These are phyloP conservation scores for Cladorrhinum samala DNA, from an alignment of 495 filamentous ascomycete species.

Conservation along the genomic window DNA sequence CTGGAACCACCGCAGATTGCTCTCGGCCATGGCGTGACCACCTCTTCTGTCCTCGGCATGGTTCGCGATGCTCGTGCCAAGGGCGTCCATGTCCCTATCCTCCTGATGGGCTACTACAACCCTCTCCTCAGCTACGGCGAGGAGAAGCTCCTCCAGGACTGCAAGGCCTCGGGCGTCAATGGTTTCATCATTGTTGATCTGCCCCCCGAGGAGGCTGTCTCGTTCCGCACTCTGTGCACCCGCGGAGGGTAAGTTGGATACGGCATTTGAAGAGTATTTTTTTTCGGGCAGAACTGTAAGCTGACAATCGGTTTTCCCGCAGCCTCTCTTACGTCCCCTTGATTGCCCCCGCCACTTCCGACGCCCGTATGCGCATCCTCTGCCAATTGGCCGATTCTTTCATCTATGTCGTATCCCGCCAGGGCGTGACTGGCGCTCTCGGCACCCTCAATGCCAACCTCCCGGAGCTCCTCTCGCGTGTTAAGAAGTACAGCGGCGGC, in stretches of 20 bases:
- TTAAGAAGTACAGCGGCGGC: conserved; percentile 90
- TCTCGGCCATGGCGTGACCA: conserved; percentile 80
- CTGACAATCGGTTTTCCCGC: conserved; percentile 3
- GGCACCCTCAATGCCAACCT: conserved; percentile 74
- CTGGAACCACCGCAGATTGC: conserved; percentile 39
- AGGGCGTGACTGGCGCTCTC: conserved; percentile 92
- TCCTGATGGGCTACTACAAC: conserved; percentile 99
- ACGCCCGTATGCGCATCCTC: conserved; percentile 84
- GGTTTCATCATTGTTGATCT: conserved; percentile 97
- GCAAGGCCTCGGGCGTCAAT: conserved; percentile 80
- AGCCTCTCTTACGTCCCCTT: conserved; percentile 89
- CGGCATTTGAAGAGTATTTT: no score
- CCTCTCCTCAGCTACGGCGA: conserved; percentile 90
- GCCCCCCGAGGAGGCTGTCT: conserved; percentile 92
- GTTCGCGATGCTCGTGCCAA: conserved; percentile 67
- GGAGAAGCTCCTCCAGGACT: conserved; percentile 78
- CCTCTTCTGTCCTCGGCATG: conserved; percentile 68
- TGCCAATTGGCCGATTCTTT: conserved; percentile 98
- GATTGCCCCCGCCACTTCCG: conserved; percentile 91
- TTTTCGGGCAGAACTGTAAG: not conserved
- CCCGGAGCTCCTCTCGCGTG: conserved; percentile 70
- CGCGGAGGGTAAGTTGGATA: conserved; percentile 56
- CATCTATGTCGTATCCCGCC: conserved; percentile 97
- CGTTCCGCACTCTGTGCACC: conserved; percentile 80
- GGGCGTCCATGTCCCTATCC: conserved; percentile 72